These are phyloP conservation scores for Rosa lucieae DNA, from an alignment of 306 rosid genomes.

Conservation along the genomic window DNA sequence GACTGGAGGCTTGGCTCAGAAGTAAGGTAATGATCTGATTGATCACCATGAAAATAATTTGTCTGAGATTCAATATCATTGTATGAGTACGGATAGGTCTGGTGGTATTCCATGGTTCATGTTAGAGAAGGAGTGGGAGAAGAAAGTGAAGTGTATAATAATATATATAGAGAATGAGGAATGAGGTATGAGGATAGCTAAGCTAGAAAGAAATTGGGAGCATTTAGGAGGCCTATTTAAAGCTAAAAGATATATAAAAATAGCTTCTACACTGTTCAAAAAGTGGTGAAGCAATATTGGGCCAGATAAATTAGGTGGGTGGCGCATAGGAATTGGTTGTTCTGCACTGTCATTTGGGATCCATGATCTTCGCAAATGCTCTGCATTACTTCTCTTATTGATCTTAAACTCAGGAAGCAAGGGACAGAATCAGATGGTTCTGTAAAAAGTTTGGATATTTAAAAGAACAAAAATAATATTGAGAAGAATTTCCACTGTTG, in stretches of 20 bases:
- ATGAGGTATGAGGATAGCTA: neutral
- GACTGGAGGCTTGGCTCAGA: constrained; percentile 56
- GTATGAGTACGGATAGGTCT: constrained; percentile 18
- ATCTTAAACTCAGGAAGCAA: neutral
- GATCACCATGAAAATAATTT: neutral
- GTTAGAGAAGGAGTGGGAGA: constrained; percentile 21
- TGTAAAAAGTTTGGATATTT: neutral
- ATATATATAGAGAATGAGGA: constrained; percentile 29
- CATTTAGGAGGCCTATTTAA: constrained; percentile 4
- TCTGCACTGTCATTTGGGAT: constrained; percentile 8
- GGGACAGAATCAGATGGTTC: constrained; percentile 12
- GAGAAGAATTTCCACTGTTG: neutral
- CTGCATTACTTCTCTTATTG: neutral
- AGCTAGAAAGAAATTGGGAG: neutral
- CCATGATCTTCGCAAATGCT: neutral
- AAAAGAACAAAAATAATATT: neutral
- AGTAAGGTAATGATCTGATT: constrained; percentile 28
- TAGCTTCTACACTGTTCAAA: constrained; percentile 6
- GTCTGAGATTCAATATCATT: constrained; percentile 7
- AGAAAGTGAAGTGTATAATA: constrained; percentile 26
- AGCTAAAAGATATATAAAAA: neutral
- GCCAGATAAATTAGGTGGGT: neutral
- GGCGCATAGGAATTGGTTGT: constrained; percentile 7
- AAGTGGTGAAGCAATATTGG: constrained; percentile 1
- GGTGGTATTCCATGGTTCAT: constrained; percentile 62